These are phyloP conservation scores for Isochrysis galbana DNA, from an alignment of 78 protist species.

Conservation along the genomic window DNA sequence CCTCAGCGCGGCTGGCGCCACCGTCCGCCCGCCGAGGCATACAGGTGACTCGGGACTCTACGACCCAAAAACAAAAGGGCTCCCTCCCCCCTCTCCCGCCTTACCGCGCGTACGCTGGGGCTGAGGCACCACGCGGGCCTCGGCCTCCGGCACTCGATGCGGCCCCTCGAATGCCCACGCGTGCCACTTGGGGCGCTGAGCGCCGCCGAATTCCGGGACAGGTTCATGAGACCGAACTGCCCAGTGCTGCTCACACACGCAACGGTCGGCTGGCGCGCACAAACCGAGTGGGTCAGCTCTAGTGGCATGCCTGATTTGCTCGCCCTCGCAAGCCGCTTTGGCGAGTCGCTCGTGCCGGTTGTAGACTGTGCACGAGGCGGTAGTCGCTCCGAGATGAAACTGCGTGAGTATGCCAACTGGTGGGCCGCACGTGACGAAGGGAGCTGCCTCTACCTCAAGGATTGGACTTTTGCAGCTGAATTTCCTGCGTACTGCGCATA, in stretches of 20 bases:
- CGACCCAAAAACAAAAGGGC: no score
- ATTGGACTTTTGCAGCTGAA: neutral
- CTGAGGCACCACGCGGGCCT: no score
- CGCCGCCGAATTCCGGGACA: neutral
- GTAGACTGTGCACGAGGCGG: neutral
- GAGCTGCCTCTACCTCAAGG: conserved; percentile 28
- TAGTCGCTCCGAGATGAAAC: neutral
- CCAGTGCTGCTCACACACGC: neutral
- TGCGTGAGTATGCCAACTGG: neutral
- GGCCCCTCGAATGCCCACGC: no score
- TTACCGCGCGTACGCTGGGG: no score
- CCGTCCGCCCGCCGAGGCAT: no score
- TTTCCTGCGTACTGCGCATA: neutral
- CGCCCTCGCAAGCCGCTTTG: neutral
- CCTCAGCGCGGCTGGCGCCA: no score
- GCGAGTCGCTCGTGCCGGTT: neutral
- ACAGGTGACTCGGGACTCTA: no score
- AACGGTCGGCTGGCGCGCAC: neutral
- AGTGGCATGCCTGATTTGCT: neutral
- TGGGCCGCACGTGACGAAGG: neutral
- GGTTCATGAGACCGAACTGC: neutral
- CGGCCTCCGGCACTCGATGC: no score
- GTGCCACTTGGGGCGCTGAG: no score
- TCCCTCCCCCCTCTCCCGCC: no score
- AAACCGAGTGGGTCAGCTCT: neutral